Conservation (phyloP, 225 moss, liverwort and hornwort genomes). For the Sphagnum tenellum region DNA sequence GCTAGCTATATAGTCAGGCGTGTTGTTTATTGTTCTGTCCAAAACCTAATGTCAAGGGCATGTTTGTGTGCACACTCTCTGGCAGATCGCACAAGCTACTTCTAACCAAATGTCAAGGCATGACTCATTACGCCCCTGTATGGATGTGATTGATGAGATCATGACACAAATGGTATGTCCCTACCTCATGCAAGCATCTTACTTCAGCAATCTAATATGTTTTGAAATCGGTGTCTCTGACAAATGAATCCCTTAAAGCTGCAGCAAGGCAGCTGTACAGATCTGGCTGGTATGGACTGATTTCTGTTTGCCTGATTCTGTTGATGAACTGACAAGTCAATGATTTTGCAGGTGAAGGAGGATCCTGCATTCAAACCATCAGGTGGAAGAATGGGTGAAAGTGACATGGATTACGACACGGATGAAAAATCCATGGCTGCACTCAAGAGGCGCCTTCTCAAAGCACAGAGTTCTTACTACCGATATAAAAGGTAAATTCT, state of each 20-base stretch:
- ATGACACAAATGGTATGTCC: conserved; percentile 72
- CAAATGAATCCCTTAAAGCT: too few species aligned
- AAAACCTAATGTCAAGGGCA: too few species aligned
- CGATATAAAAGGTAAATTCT: conserved; percentile 79
- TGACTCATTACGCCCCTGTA: conserved; percentile 70
- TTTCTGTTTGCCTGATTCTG: too few species aligned
- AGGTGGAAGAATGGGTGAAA: conserved; percentile 99
- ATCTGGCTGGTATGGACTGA: too few species aligned
- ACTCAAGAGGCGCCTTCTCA: conserved; percentile 86
- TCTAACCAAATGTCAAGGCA: conserved; percentile 98
- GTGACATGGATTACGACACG: conserved; percentile 99
- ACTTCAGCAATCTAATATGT: too few species aligned
- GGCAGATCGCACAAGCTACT: conserved; percentile 96
- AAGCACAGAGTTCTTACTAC: conserved; percentile 77
- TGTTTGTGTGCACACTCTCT: too few species aligned
- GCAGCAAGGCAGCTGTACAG: too few species aligned
- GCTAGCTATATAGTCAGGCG: too few species aligned
- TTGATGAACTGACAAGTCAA: too few species aligned
- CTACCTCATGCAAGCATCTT: too few species aligned
- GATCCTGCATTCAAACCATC: conserved; percentile 97
- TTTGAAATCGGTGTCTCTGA: too few species aligned
- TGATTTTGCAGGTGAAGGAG: conserved; percentile 55
- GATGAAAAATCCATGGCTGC: conserved; percentile 97
- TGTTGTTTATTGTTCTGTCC: too few species aligned
- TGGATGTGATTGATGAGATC: conserved; percentile 84